Percentiles rank a stretch among this genome's conserved stretches.
Evolutionary conservation across 306 rosid genomes (phyloP).

Genomic region (Fagus sylvatica): DNA sequence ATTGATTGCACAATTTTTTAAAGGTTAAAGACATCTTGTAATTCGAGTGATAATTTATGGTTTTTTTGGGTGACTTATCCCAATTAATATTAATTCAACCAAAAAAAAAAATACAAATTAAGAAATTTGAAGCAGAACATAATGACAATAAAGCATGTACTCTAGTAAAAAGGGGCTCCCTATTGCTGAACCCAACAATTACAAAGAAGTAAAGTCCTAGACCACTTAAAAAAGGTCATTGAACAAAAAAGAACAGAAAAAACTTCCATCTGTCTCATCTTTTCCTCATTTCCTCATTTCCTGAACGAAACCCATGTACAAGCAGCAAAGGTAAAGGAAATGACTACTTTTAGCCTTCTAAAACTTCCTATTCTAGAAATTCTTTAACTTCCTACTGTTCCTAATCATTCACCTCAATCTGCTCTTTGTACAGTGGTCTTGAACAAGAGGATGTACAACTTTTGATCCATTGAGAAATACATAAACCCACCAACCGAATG

Average conservation of each 20-base stretch:
- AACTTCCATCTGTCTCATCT: conserved; percentile 3
- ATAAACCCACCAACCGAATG: conserved; percentile 92
- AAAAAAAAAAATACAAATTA: neutral
- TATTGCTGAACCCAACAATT: neutral
- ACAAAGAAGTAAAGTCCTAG: neutral
- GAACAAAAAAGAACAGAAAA: neutral
- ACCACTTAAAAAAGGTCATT: neutral
- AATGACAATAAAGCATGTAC: neutral
- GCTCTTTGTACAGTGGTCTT: conserved; percentile 93
- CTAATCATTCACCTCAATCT: conserved; percentile 40
- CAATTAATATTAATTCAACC: neutral
- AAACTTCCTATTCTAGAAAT: conserved; percentile 29
- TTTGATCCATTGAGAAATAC: conserved; percentile 92
- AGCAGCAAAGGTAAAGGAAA: neutral
- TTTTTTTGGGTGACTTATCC: too few species aligned
- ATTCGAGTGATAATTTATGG: too few species aligned
- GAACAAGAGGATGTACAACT: conserved; percentile 80
- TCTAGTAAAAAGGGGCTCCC: neutral
- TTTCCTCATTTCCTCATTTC: neutral
- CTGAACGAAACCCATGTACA: conserved; percentile 39
- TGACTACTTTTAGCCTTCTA: conserved; percentile 25
- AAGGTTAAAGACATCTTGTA: too few species aligned
- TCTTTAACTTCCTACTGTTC: conserved; percentile 9
- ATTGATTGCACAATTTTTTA: too few species aligned
- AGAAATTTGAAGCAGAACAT: neutral